A percentile compares a stretch with the other conserved stretches of the same genome.
phyloP scores from a whole-genome alignment of 2,329 filamentous ascomycete genomes.

The Exophiala sp. region DNA sequence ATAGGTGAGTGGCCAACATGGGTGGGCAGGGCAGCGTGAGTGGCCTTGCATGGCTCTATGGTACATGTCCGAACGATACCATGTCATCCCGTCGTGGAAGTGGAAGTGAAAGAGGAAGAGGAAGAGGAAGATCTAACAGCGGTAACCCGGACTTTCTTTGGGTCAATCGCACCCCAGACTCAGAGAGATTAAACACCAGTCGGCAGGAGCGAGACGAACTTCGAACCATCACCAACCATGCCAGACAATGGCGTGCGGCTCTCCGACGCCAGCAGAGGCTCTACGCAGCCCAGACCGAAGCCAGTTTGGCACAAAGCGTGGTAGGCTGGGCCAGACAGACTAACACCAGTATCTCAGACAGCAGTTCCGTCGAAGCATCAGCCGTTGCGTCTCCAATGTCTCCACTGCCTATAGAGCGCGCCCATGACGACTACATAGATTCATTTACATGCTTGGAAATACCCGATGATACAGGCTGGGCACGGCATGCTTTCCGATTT shows the following conservation, averaged over 20 bases:
- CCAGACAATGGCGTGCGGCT: slow-evolving; percentile 19
- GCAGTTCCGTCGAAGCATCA: slow-evolving; percentile 18
- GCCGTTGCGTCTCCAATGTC: slow-evolving; percentile 14
- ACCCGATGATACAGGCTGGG: slow-evolving; percentile 18
- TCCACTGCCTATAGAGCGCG: slow-evolving; percentile 6
- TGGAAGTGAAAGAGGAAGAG: too few relatives aligned
- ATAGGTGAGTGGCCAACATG: slow-evolving; percentile 6
- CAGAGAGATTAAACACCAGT: slow-evolving; percentile 16
- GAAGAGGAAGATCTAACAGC: not conserved
- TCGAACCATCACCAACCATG: slow-evolving; percentile 22
- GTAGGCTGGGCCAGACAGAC: slow-evolving; percentile 16
- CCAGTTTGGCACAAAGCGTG: slow-evolving; percentile 18
- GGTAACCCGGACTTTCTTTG: slow-evolving; percentile 21
- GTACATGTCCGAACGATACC: slow-evolving; percentile 5
- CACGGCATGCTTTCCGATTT: slow-evolving; percentile 12
- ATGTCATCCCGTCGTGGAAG: slow-evolving; percentile 13
- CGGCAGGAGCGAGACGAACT: slow-evolving; percentile 21
- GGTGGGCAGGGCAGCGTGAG: too few relatives aligned
- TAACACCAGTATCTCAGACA: slow-evolving; percentile 9
- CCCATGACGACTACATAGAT: slow-evolving; percentile 7
- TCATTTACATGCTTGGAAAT: slow-evolving; percentile 15
- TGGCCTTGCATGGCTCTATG: not conserved
- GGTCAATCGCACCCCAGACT: slow-evolving; percentile 22
- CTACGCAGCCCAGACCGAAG: slow-evolving; percentile 13
- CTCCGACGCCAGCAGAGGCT: slow-evolving; percentile 20